Conservation (phyloP, 805 yeast genomes). For the Cyberlindnera maritima region DNA sequence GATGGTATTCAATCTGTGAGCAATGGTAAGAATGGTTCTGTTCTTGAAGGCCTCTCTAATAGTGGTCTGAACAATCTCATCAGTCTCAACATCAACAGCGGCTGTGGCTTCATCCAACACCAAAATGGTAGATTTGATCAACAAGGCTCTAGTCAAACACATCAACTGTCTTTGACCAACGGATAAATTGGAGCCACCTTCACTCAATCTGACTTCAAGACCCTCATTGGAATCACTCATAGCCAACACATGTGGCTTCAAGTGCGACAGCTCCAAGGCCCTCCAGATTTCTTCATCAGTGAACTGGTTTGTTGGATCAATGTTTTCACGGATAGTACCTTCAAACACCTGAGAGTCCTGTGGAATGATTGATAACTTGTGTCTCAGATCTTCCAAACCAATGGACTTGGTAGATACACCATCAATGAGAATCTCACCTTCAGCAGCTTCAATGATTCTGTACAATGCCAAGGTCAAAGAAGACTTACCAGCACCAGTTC, state of each 20-base stretch:
- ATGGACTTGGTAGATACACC: conserved; percentile 59
- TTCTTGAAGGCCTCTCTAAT: conserved; percentile 72
- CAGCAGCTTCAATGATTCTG: conserved; percentile 76
- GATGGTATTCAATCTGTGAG: conserved; percentile 80
- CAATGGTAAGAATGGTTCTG: conserved; percentile 79
- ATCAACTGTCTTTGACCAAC: conserved; percentile 77
- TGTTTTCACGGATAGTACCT: conserved; percentile 79
- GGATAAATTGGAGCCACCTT: conserved; percentile 70
- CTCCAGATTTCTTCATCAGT: conserved; percentile 82
- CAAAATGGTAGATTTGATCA: conserved; percentile 59
- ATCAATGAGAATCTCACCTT: conserved; percentile 73
- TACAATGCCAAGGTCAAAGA: conserved; percentile 81
- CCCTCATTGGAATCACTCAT: conserved; percentile 55
- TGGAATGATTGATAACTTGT: conserved; percentile 79
- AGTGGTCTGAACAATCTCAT: conserved; percentile 71
- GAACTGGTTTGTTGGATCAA: conserved; percentile 74
- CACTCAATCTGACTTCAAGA: conserved; percentile 53
- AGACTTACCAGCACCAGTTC: conserved; percentile 96
- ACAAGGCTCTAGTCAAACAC: conserved; percentile 78
- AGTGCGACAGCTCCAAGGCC: conserved; percentile 73
- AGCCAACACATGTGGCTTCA: conserved; percentile 59
- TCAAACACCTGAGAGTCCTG: conserved; percentile 92
- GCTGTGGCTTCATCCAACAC: conserved; percentile 87
- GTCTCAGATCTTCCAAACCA: conserved; percentile 78
- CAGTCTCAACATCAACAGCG: conserved; percentile 85